Evolutionary conservation across 108 stramenopile genomes (phyloP).

Genomic region (Discostella stelligeroides): DNA sequence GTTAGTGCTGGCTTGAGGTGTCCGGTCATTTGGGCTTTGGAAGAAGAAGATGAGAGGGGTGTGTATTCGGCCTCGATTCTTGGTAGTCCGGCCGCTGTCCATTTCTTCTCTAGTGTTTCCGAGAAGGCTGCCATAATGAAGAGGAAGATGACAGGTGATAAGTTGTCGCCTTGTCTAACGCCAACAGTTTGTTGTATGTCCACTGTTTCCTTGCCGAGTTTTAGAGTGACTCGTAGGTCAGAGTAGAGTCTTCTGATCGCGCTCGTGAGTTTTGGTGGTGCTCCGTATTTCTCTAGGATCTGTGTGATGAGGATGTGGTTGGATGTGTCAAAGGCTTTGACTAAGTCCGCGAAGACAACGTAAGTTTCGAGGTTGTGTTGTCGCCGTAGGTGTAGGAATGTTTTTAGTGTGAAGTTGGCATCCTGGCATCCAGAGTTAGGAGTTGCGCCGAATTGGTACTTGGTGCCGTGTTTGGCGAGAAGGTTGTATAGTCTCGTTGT

Average conservation of each 20-base stretch:
- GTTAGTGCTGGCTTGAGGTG: no score
- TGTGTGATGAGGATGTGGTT: slow-evolving; percentile 10
- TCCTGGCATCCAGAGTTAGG: slow-evolving; percentile 9
- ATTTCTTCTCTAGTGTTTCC: slow-evolving; percentile 4
- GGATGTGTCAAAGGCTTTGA: slow-evolving; percentile 35
- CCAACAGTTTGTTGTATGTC: background rate
- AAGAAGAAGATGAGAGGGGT: no score
- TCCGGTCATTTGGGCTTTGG: no score
- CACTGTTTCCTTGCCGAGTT: background rate
- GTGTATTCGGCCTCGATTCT: no score
- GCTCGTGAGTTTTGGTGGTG: background rate
- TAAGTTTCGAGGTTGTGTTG: no score
- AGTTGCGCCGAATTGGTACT: slow-evolving; percentile 18
- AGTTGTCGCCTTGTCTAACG: background rate
- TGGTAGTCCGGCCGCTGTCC: no score
- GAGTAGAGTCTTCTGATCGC: slow-evolving; percentile 9
- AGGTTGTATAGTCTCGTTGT: background rate
- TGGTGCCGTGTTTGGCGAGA: slow-evolving; percentile 4
- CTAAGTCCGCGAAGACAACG: slow-evolving; percentile 20
- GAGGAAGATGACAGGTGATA: slow-evolving; percentile 26
- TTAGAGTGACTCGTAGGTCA: slow-evolving; percentile 2
- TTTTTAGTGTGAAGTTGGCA: slow-evolving; percentile 19
- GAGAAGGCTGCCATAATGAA: slow-evolving; percentile 18
- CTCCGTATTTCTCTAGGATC: slow-evolving; percentile 17
- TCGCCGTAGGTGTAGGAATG: slow-evolving; percentile 1